phyloP scores from a whole-genome alignment of 768 basidiomycete genomes.

The Lyophyllum shimeji region DNA sequence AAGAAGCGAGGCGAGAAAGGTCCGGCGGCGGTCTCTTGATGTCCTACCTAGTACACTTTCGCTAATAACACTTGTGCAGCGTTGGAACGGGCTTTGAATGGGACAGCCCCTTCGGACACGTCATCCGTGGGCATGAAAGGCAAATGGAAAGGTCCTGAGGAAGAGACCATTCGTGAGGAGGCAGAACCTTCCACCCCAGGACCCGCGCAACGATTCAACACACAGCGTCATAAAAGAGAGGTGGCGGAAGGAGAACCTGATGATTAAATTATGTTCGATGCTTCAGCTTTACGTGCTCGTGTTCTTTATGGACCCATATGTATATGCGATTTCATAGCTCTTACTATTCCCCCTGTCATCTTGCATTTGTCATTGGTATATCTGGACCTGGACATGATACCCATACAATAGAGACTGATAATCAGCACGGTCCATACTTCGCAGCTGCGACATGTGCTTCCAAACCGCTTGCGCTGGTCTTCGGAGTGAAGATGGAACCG shows the following conservation, averaged over 20 bases:
- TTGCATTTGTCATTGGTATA: slow-evolving; percentile 11
- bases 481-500: slow-evolving; percentile 44
- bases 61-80: slow-evolving; percentile 20
- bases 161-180: slow-evolving; percentile 33
- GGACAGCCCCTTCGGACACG: slow-evolving; percentile 28
- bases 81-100: slow-evolving; percentile 33
- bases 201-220: slow-evolving; percentile 21
- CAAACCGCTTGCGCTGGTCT: slow-evolving; percentile 42
- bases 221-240: slow-evolving; percentile 25
- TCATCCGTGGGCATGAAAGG: slow-evolving; percentile 20
- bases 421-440: slow-evolving; percentile 40
- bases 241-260: slow-evolving; percentile 24
- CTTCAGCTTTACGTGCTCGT: slow-evolving; percentile 1
- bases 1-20: slow-evolving; percentile 90
- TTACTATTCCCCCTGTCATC: background rate
- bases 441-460: slow-evolving; percentile 42
- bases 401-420: slow-evolving; percentile 7
- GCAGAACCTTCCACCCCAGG: slow-evolving; percentile 31
- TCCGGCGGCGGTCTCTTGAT: slow-evolving; percentile 11
- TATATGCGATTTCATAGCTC: slow-evolving; percentile 6
- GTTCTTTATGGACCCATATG: slow-evolving; percentile 9
- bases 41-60: background rate
- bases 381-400: slow-evolving; percentile 12
- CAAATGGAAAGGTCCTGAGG: slow-evolving; percentile 32
- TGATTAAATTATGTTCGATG: slow-evolving; percentile 16